These are phyloP conservation scores for Nicotiana sylvestris DNA, from an alignment of 257 asterid genomes.

Conservation along the genomic window DNA sequence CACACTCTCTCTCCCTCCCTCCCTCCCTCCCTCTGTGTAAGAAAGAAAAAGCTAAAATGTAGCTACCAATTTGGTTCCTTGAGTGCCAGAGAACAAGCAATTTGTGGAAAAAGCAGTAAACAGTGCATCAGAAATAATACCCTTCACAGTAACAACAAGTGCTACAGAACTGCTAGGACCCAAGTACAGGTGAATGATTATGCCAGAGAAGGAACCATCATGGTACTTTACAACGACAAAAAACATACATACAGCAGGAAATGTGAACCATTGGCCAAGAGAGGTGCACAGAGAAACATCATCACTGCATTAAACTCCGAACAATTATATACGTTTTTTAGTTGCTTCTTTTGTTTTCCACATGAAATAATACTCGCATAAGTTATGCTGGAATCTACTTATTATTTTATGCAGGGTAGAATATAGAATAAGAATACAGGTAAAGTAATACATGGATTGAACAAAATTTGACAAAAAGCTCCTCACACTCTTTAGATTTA, in stretches of 20 bases:
- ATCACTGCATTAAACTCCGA: background rate
- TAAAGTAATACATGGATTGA: too few species aligned
- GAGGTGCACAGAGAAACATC: background rate
- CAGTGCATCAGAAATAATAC: background rate
- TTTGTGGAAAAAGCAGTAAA: background rate
- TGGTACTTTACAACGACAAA: background rate
- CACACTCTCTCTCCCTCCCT: too few species aligned
- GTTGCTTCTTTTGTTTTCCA: too few species aligned
- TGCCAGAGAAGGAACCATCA: background rate
- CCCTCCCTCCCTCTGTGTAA: too few species aligned
- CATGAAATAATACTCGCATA: too few species aligned
- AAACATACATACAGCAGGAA: background rate
- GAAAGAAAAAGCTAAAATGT: background rate
- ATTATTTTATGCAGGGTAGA: too few species aligned
- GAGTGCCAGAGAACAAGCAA: background rate
- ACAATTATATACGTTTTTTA: too few species aligned
- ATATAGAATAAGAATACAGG: too few species aligned
- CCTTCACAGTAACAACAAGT: background rate
- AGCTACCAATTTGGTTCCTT: background rate
- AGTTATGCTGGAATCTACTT: too few species aligned
- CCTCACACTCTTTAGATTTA: too few species aligned
- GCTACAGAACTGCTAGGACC: background rate
- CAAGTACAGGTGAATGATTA: background rate
- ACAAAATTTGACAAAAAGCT: too few species aligned
- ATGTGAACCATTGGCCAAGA: background rate